Percentiles rank a stretch among this genome's conserved stretches.
phyloP scores from a whole-genome alignment of 176 grass and related monocot species.

The Themeda triandra region DNA sequence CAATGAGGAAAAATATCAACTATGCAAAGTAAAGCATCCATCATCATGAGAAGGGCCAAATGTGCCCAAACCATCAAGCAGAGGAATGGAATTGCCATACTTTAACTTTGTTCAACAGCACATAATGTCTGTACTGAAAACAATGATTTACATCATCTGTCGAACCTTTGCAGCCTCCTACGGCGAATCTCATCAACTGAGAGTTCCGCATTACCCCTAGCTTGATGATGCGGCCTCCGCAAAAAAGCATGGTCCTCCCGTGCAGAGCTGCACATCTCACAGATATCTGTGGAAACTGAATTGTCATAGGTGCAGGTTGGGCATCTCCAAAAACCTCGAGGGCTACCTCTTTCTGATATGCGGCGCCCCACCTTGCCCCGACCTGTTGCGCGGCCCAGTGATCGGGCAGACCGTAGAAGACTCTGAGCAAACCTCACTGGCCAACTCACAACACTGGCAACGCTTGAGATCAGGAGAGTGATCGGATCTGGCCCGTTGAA shows the following conservation, averaged over 20 bases:
- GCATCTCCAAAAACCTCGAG: conserved; percentile 64
- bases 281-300: conserved; percentile 48
- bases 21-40: neutral
- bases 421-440: conserved; percentile 53
- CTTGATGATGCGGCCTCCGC: conserved; percentile 11
- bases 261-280: conserved; percentile 79
- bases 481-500: conserved; percentile 45
- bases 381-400: conserved; percentile 25
- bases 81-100: neutral
- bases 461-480: conserved; percentile 41
- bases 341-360: neutral
- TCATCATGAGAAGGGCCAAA: neutral
- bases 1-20: neutral
- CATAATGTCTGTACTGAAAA: neutral
- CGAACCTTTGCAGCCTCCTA: conserved; percentile 74
- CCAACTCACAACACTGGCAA: conserved; percentile 58
- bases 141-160: conserved; percentile 36
- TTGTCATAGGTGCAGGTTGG: conserved; percentile 79
- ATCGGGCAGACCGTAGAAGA: conserved; percentile 22
- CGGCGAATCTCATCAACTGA: conserved; percentile 68
- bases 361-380: conserved; percentile 42
- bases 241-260: conserved; percentile 27
- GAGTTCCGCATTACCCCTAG: conserved; percentile 2
- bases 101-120: neutral
- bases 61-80: neutral